These are phyloP conservation scores for Rhodotorula graminis DNA, from an alignment of 768 basidiomycete species.

Conservation along the genomic window DNA sequence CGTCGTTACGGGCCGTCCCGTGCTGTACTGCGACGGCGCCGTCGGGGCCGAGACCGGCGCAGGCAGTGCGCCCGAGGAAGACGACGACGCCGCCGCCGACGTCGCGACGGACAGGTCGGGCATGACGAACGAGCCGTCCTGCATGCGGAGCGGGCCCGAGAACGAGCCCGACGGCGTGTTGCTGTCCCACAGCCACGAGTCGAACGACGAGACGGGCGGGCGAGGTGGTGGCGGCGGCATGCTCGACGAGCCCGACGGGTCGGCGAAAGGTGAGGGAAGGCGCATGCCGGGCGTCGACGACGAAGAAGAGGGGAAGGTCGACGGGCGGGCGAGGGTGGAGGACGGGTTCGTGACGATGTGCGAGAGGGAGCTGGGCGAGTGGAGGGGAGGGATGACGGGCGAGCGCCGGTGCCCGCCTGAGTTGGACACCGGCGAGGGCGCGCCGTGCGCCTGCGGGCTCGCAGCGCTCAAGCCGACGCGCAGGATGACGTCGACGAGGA, in stretches of 20 bases:
- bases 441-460: not conserved
- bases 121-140: slow-evolving; percentile 23
- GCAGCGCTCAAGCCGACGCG: slow-evolving; percentile 12
- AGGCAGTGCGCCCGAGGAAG: not conserved
- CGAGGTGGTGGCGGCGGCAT: no score
- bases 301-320: not conserved
- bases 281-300: no score
- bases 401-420: not conserved
- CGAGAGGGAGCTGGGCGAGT: not conserved
- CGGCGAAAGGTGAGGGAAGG: no score
- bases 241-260: not conserved
- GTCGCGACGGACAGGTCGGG: slow-evolving; percentile 10
- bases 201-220: slow-evolving; percentile 2
- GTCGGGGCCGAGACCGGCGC: not conserved
- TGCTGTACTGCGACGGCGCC: not conserved
- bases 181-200: slow-evolving; percentile 21
- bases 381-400: not conserved
- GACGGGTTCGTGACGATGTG: not conserved
- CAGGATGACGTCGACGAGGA: slow-evolving; percentile 31
- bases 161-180: not conserved
- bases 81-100: not conserved
- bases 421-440: not conserved
- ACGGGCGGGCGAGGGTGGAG: not conserved
- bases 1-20: not conserved
- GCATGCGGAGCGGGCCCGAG: slow-evolving; percentile 14